Evolutionary conservation across 441 rosid species (phyloP).

Genomic region (Erysimum cheiri): DNA sequence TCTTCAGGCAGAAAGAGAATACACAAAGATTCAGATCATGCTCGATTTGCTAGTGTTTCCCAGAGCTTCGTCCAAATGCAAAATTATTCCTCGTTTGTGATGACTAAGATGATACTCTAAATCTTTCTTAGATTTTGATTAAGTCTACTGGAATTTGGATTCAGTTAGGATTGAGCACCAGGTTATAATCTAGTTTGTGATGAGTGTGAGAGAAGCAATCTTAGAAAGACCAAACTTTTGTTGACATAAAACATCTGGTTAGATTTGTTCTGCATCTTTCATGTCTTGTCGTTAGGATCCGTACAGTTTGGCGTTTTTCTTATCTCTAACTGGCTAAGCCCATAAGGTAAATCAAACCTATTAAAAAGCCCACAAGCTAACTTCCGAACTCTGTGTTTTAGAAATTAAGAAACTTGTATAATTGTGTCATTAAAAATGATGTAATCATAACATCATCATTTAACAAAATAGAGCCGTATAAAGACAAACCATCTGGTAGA

Average conservation of each 20-base stretch:
- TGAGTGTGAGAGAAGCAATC: background rate
- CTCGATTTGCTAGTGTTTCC: conserved; percentile 1
- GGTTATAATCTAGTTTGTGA: background rate
- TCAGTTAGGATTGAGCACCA: background rate
- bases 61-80: background rate
- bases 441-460: conserved; percentile 4
- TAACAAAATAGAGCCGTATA: conserved; percentile 1
- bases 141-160: background rate
- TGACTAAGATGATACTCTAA: background rate
- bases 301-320: background rate
- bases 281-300: too few relatives aligned
- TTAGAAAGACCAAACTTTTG: background rate
- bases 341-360: background rate
- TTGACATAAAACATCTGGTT: background rate
- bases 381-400: background rate
- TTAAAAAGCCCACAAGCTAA: conserved; percentile 11
- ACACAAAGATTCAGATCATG: background rate
- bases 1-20: background rate
- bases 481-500: background rate
- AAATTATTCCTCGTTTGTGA: too few relatives aligned
- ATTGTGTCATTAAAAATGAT: background rate
- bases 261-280: background rate
- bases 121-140: too few relatives aligned
- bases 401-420: background rate
- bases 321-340: background rate